phyloP scores from a whole-genome alignment of 2,329 filamentous ascomycete species.

The Curvularia hawaiiensis region DNA sequence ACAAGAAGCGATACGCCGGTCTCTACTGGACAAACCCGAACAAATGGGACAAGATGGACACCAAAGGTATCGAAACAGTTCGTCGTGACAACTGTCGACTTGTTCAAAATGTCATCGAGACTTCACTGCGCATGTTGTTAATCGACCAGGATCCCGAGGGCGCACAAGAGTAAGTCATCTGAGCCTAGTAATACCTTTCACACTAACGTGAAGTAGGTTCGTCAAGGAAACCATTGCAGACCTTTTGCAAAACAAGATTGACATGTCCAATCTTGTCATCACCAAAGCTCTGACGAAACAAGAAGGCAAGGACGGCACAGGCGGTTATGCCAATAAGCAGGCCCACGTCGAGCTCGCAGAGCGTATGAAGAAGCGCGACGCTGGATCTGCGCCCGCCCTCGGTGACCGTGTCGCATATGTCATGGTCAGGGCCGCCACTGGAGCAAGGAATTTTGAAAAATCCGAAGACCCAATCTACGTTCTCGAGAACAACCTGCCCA shows the following conservation, averaged over 20 bases:
- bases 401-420: conserved; percentile 98
- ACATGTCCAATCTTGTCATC: conserved; percentile 99
- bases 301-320: conserved; percentile 43
- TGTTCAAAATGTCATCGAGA: conserved; percentile 97
- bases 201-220: conserved; percentile 63
- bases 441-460: conserved; percentile 94
- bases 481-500: conserved; percentile 94
- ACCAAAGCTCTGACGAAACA: conserved; percentile 91
- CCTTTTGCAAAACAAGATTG: conserved; percentile 93
- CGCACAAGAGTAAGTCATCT: conserved; percentile 80
- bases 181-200: conserved; percentile 45
- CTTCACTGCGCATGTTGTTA: conserved; percentile 90
- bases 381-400: conserved; percentile 87
- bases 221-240: conserved; percentile 97
- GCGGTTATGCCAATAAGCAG: conserved; percentile 81
- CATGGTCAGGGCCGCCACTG: conserved; percentile 88
- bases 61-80: conserved; percentile 98
- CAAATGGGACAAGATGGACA: conserved; percentile 99
- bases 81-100: conserved; percentile 94
- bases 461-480: conserved; percentile 98
- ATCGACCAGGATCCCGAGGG: conserved; percentile 90
- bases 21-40: conserved; percentile 94
- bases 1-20: conserved; percentile 99
- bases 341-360: conserved; percentile 94
- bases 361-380: conserved; percentile 96